Evolutionary conservation across 2,329 filamentous ascomycete species (phyloP), one percentile per base, ranked within the genome.

Genomic region (Macrophomina phaseolina): DNA sequence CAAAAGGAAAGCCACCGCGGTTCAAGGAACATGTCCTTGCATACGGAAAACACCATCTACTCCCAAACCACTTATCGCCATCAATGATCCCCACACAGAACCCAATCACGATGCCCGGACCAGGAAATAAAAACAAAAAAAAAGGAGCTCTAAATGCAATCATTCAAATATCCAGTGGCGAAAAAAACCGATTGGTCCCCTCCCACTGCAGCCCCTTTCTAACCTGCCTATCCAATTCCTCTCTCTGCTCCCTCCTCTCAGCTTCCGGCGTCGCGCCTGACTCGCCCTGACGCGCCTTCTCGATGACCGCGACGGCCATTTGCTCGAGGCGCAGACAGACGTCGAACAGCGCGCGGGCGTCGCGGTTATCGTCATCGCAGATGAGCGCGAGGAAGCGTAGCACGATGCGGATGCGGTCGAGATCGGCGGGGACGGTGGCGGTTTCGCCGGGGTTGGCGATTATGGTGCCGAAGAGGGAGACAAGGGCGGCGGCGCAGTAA

Each of bases 401-500:
- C 42, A 49, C 30, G 45, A 16, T 16, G 5, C 45, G 42, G 9
- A 62, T 49, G 7, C 45, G 9, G 2, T 18, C 45, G 4, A 62
- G 12, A n/a, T 62, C 58, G 1, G 14, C 32, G 7, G 49, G 30
- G 5, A 11, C 18, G 8, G 28, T 16, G 2, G 4, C 42, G 11
- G 7, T 28, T 4, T 0, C n/a, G 23, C 23, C 23, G 16, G 58
- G 28, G 1, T 49, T 16, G 4, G 23, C 6, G 11, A 62, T 9
- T 5, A 62, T 5, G 32, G 28, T 14, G n/a, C 42, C 45, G n/a
- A 62, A 62, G 14, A 62, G 32, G 1, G 5, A 36, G 16, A 62
- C 58, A 1, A 62, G 45, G 5, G 58, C 42, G 5, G 45, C 58
- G 2, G 58, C 58, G 32, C 32, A 49, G 58, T 62, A 62, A 12